Conservation (phyloP, 768 basidiomycete genomes). For the Termitomyces sp. region DNA sequence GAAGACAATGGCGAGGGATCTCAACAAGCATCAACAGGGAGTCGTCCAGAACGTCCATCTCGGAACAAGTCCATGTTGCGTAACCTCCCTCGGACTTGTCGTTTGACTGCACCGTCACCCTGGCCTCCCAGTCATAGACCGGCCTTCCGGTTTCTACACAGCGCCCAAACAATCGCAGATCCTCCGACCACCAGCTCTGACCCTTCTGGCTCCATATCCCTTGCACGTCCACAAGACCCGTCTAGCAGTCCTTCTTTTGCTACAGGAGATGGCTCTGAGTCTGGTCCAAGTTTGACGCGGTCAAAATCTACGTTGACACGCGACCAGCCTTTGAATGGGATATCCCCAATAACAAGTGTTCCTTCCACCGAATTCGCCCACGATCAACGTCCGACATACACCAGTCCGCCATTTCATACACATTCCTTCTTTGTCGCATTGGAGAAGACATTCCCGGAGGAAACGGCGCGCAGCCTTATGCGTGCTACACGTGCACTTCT, state of each 20-base stretch:
- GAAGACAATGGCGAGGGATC: neutral
- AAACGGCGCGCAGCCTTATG: slow-evolving; percentile 77
- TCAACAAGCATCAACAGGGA: slow-evolving; percentile 10
- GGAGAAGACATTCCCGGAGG: slow-evolving; percentile 70
- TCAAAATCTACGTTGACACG: slow-evolving; percentile 9
- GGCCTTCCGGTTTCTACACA: slow-evolving; percentile 7
- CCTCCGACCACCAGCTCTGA: slow-evolving; percentile 1
- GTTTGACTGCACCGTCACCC: slow-evolving; percentile 1
- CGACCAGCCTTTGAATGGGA: slow-evolving; percentile 9
- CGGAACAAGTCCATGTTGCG: slow-evolving; percentile 7
- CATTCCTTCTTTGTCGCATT: slow-evolving; percentile 71
- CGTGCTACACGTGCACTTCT: slow-evolving; percentile 77
- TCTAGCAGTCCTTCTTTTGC: slow-evolving; percentile 2
- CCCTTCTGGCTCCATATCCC: slow-evolving; percentile 7
- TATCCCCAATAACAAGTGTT: slow-evolving; percentile 14
- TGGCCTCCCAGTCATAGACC: neutral
- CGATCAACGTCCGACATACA: slow-evolving; percentile 37
- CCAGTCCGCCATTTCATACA: slow-evolving; percentile 79
- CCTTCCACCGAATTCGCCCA: slow-evolving; percentile 17
- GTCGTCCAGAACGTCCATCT: neutral
- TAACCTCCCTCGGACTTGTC: slow-evolving; percentile 11
- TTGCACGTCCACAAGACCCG: slow-evolving; percentile 11
- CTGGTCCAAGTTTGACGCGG: slow-evolving; percentile 6
- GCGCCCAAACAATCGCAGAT: slow-evolving; percentile 12
- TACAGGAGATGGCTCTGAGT: slow-evolving; percentile 4